Evolutionary conservation across 2,329 filamentous ascomycete genomes (phyloP), one percentile per base, ranked within the genome.

Genomic region (Colletotrichum endophyticum): DNA sequence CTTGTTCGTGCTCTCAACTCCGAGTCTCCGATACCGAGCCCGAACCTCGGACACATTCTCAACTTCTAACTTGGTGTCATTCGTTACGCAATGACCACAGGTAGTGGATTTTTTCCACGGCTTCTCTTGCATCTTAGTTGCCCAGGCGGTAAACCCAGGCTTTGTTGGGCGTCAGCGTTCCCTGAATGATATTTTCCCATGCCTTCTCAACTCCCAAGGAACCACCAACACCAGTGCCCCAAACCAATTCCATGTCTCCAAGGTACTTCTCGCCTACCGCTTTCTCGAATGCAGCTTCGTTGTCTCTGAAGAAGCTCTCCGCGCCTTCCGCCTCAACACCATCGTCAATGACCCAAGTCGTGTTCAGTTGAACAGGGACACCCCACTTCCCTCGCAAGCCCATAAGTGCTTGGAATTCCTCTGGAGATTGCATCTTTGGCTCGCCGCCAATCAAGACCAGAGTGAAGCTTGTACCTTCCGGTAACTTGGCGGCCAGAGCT

Each of bases 271-370:
- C 73, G 0, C 67, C 32, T 2, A 72, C n/a, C 6, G 66, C 78
- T 30, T 44, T 49, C n/a, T 70, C 25, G 16, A 78, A 78, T 4
- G 76, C 73, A 7, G 34, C 27, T n/a, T 66, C 22, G 11, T 49
- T 25, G 0, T 30, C 74, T 5, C 25, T 6, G 1, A 53, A 64
- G 28, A 70, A 70, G 4, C 34, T 22, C 8, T 70, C 71, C n/a
- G 61, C 57, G 25, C 74, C 77, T 36, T 75, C 66, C 8, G 39
- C 30, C 12, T 34, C 32, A n/a, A 64, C 34, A 2, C 66, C 78
- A n/a, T 56, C 68, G n/a, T 79, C 77, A 6, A 76, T 12, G 6
- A 78, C 64, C 11, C 15, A 64, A 3, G 75, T 78, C 8, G 77
- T 78, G 63, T 78, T 78, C 32, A 78, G 68, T 27, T 72, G 67